Evolutionary conservation across 2,329 filamentous ascomycete species (phyloP).

Genomic region (Penicillium freii): DNA sequence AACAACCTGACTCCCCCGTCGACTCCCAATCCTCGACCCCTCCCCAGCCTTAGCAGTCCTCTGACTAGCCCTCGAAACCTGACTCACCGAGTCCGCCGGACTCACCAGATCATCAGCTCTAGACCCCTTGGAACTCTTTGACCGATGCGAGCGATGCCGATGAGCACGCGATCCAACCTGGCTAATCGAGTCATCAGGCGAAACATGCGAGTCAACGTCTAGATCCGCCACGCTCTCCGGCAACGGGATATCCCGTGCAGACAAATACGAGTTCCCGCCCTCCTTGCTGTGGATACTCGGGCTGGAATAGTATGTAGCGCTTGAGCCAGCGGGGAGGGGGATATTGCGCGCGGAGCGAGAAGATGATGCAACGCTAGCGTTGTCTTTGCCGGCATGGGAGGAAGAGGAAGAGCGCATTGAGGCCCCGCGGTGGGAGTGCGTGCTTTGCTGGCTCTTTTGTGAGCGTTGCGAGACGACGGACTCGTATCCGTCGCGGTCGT

Average conservation of each 20-base stretch:
- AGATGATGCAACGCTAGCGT: constrained; percentile 29
- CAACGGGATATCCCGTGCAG: constrained; percentile 31
- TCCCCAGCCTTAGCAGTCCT: constrained; percentile 34
- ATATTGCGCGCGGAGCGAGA: constrained; percentile 38
- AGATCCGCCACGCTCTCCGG: constrained; percentile 34
- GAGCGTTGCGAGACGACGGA: constrained; percentile 16
- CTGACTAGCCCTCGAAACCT: constrained; percentile 37
- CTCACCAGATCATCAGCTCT: constrained; percentile 35
- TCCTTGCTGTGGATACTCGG: constrained; percentile 7
- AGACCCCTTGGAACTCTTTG: constrained; percentile 32
- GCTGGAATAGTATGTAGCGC: constrained; percentile 21
- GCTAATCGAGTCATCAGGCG: constrained; percentile 75
- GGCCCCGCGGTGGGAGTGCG: constrained; percentile 9
- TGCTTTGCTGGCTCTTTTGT: constrained; percentile 23
- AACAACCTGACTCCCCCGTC: constrained; percentile 30
- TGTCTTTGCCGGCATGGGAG: constrained; percentile 9
- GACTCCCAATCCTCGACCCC: constrained; percentile 31
- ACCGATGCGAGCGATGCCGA: constrained; percentile 29
- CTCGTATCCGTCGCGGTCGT: constrained; percentile 26
- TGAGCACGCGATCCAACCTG: constrained; percentile 53
- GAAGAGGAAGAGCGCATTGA: constrained; percentile 4
- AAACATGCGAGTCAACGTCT: constrained; percentile 58
- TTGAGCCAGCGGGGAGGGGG: constrained; percentile 36
- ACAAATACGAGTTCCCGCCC: constrained; percentile 13
- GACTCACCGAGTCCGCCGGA: constrained; percentile 42